Percentiles rank a stretch among this genome's conserved stretches.
These are phyloP conservation scores for Medicago arabica DNA, from an alignment of 306 rosid species.

Conservation along the genomic window DNA sequence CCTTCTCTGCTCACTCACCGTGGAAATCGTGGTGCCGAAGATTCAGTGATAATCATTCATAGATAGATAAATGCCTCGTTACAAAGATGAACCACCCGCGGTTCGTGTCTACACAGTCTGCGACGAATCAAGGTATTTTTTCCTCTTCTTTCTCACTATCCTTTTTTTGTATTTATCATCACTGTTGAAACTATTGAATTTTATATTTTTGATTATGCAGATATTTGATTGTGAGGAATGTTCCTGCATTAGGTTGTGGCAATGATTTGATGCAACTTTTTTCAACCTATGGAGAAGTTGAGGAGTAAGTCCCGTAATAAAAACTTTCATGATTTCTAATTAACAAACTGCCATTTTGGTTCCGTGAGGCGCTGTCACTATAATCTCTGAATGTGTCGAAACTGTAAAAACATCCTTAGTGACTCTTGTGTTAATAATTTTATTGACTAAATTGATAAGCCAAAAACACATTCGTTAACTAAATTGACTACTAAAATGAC, in stretches of 20 bases:
- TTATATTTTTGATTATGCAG: constrained; percentile 43
- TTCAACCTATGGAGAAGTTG: constrained; percentile 77
- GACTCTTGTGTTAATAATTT: background rate
- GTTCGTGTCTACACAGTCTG: constrained; percentile 86
- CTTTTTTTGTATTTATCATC: background rate
- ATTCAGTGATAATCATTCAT: too few species aligned
- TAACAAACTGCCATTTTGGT: too few species aligned
- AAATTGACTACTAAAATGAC: too few species aligned
- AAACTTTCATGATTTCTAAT: too few species aligned
- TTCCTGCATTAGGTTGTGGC: constrained; percentile 89
- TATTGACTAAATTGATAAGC: too few species aligned
- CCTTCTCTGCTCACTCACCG: too few species aligned
- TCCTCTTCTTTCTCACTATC: too few species aligned
- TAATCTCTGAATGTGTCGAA: too few species aligned
- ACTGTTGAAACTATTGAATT: background rate
- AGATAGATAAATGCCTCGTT: constrained; percentile 63
- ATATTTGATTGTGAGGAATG: constrained; percentile 81
- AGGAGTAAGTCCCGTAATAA: constrained; percentile 56
- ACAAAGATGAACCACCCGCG: constrained; percentile 68
- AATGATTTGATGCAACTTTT: constrained; percentile 71
- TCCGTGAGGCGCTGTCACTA: too few species aligned
- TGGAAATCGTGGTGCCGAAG: too few species aligned
- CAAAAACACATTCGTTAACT: too few species aligned
- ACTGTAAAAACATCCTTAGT: too few species aligned
- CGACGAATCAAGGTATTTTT: constrained; percentile 92